Evolutionary conservation across 805 yeast genomes (phyloP).

Genomic region (Wickerhamiella bombiphila): DNA sequence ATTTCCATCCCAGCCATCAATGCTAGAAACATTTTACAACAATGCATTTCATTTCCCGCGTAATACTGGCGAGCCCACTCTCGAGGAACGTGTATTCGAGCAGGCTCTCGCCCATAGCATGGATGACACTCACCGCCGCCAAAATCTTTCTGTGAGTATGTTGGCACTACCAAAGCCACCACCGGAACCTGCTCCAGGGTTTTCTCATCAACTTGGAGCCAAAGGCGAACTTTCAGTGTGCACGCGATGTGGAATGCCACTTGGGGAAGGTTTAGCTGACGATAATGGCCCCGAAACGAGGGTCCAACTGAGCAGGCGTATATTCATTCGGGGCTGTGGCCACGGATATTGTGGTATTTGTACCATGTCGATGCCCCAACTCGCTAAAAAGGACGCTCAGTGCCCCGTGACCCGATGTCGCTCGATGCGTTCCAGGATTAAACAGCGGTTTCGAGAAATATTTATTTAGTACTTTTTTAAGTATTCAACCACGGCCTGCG

Average conservation of each 20-base stretch:
- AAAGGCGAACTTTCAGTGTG: background rate
- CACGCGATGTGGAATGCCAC: background rate
- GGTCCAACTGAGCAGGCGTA: background rate
- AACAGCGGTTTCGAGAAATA: background rate
- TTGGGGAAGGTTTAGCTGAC: background rate
- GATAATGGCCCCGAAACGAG: too few relatives aligned
- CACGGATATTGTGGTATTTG: conserved; percentile 7
- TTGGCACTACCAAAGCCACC: background rate
- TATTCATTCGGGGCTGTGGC: conserved; percentile 7
- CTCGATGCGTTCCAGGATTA: background rate
- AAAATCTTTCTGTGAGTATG: background rate
- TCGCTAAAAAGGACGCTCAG: background rate
- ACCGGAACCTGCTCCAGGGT: background rate
- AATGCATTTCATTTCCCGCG: background rate
- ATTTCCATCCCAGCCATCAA: background rate
- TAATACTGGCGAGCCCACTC: background rate
- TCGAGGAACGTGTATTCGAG: background rate
- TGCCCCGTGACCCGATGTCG: conserved; percentile 1
- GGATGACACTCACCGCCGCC: background rate
- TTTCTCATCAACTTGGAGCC: background rate
- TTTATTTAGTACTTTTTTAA: background rate
- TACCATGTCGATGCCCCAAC: background rate
- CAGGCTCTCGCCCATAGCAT: background rate
- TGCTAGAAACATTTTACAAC: background rate
- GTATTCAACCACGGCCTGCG: conserved; percentile 1